These are phyloP conservation scores for Ustilago shanxiensis DNA, from an alignment of 1,284 basidiomycete genomes.

Conservation along the genomic window DNA sequence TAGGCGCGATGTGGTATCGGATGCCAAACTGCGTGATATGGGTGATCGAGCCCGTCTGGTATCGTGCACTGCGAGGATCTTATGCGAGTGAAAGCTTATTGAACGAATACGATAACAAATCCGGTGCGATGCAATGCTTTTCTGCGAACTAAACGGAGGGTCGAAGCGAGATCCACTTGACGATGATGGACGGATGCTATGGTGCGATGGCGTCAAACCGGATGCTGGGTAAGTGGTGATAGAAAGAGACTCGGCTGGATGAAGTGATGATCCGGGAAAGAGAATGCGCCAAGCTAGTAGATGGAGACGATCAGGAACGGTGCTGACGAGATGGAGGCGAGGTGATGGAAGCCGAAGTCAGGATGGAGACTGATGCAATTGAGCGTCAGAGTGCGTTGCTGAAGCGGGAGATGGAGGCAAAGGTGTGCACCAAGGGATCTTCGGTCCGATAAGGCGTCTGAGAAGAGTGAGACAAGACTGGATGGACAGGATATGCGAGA, in stretches of 20 bases:
- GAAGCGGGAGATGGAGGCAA: conserved; percentile 6
- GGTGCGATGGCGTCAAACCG: background rate
- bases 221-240: background rate
- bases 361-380: background rate
- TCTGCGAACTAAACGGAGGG: background rate
- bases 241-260: background rate
- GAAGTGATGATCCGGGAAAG: conserved; percentile 4
- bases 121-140: conserved; percentile 19
- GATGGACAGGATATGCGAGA: background rate
- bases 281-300: background rate
- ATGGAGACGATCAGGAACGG: conserved; percentile 1
- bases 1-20: background rate
- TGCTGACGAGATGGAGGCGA: background rate
- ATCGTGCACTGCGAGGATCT: background rate
- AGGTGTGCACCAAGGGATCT: conserved; percentile 1
- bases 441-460: conserved; percentile 7
- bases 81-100: background rate
- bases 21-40: background rate
- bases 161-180: background rate
- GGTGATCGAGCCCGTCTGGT: background rate
- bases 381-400: conserved; percentile 13
- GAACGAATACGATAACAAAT: background rate
- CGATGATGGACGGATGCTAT: background rate
- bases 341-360: background rate
- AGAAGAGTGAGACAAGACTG: background rate